Evolutionary conservation across 176 grass and related monocot species (phyloP).

Genomic region (Alloteropsis semialata): DNA sequence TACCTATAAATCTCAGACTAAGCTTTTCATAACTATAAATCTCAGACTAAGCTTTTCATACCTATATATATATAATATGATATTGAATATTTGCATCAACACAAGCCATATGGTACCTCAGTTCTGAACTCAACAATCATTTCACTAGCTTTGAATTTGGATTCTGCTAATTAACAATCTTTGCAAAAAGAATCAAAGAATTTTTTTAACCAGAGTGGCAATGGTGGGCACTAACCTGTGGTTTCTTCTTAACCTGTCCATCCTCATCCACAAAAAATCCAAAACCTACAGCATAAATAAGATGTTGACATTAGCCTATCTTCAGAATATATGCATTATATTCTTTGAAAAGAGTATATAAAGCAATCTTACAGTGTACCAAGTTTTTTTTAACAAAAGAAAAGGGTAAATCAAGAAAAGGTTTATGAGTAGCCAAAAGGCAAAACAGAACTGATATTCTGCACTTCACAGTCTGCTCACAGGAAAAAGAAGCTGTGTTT

Average conservation of each 20-base stretch:
- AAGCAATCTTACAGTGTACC: neutral
- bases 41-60: too few species aligned
- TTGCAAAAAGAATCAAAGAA: neutral
- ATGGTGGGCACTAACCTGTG: conserved; percentile 43
- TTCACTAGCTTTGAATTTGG: neutral
- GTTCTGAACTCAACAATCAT: neutral
- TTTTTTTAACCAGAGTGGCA: neutral
- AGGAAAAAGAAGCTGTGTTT: neutral
- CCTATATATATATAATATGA: neutral
- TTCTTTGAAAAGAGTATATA: neutral
- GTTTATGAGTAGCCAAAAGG: neutral
- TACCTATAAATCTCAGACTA: neutral
- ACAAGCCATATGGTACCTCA: neutral
- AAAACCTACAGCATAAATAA: conserved; percentile 50
- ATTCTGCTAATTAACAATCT: neutral
- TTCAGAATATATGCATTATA: neutral
- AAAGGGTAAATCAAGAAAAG: neutral
- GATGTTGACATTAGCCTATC: neutral
- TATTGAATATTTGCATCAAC: neutral
- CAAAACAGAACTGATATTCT: neutral
- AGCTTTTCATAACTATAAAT: too few species aligned
- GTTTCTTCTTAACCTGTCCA: conserved; percentile 77
- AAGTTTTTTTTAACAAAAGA: neutral
- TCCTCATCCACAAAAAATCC: conserved; percentile 78
- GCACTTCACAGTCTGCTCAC: neutral